Conservation (phyloP, 1,284 basidiomycete species). For the Moesziomyces sp. region DNA sequence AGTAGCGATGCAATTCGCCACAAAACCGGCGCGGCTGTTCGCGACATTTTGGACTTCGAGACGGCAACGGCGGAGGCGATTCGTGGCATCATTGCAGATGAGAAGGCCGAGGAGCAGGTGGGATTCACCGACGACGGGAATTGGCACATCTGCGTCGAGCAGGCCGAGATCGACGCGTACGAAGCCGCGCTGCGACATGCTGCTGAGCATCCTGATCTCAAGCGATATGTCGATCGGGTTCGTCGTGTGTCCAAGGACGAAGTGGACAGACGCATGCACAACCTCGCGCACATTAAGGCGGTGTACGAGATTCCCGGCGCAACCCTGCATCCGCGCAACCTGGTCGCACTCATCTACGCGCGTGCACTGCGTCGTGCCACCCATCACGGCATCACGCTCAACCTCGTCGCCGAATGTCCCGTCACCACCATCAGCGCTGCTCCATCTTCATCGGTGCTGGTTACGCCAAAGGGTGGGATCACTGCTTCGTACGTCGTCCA, state of each 20-base stretch:
- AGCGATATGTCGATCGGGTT: slow-evolving; percentile 18
- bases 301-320: slow-evolving; percentile 53
- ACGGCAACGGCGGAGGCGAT: slow-evolving; percentile 21
- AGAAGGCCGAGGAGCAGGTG: slow-evolving; percentile 4
- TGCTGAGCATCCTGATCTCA: slow-evolving; percentile 16
- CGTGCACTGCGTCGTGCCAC: slow-evolving; percentile 11
- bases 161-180: slow-evolving; percentile 37
- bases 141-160: slow-evolving; percentile 49
- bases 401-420: slow-evolving; percentile 31
- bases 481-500: slow-evolving; percentile 76
- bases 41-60: slow-evolving; percentile 46
- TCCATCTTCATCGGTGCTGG: neutral
- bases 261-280: slow-evolving; percentile 24
- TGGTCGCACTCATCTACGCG: slow-evolving; percentile 34
- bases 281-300: slow-evolving; percentile 16
- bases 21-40: slow-evolving; percentile 13
- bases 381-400: slow-evolving; percentile 15
- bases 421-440: slow-evolving; percentile 6
- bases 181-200: slow-evolving; percentile 34
- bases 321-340: slow-evolving; percentile 44
- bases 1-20: neutral
- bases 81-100: slow-evolving; percentile 15
- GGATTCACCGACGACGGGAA: slow-evolving; percentile 35
- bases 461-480: slow-evolving; percentile 57
- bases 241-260: slow-evolving; percentile 33